Evolutionary conservation across 345 rosid genomes (phyloP), one percentile per base, ranked within the genome.

Genomic region (Excoecaria cochinchinensis): DNA sequence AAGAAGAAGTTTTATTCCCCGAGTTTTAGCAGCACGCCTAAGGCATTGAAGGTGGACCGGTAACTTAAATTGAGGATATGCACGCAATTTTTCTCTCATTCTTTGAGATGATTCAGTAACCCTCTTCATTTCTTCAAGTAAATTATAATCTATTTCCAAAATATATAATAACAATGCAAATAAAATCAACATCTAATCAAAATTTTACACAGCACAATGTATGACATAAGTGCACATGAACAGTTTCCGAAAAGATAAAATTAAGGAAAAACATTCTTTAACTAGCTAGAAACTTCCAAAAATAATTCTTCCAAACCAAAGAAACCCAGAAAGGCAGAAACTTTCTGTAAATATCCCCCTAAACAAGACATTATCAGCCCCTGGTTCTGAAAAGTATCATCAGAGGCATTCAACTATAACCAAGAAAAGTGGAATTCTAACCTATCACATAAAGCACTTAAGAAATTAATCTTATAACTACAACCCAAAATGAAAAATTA

Each of bases 71-170:
- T 78, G 76, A 77, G 85, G 77, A 76, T 52, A 48, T 40, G 81
- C 83, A 36, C 88, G 77, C 61, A 91, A 60, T 51, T 85, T 79
- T 64, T 36, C 60, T 76, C 98, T 89, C 80, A 16, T 80, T 82
- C 98, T 88, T 81, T 38, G 68, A 44, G 97, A 89, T 77, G 96
- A 85, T 67, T 95, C 98, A 8, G 96, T 82, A 1, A 85, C 89
- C 81, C 97, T 90, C 86, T 87, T 95, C 47, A 83, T 84, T 71
- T 95, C 93, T 80, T 95, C 99, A 14, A 95, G 91, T 85, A 95
- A 68, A 72, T 85, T 87, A 82, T 92, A 95, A 75, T 95, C 99
- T 95, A 74, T 5, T 8, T 0, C 40, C 4, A 24, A 16, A 42
- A 50, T 17, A 3, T 19, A 56, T 51, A 42, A 72, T 19, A 40